Percentiles rank a stretch among this genome's conserved stretches.
Conservation (phyloP, 1,139 yeast species). For the Saccharomyces hybrid region DNA sequence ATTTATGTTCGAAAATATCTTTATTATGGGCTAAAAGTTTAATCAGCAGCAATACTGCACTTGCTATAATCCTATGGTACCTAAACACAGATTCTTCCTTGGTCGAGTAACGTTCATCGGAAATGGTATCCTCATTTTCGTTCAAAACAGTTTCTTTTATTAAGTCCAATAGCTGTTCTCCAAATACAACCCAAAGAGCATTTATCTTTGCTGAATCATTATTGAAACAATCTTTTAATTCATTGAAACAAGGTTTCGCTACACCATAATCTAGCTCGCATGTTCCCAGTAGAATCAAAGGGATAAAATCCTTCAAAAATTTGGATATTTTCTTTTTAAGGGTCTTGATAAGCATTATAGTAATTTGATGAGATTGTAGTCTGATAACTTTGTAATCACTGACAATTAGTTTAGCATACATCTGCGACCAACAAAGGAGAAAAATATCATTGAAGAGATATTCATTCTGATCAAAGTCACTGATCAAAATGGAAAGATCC, state of each 20-base stretch:
- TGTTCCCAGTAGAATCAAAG: constrained; percentile 63
- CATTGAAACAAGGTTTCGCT: constrained; percentile 41
- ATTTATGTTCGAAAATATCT: constrained; percentile 9
- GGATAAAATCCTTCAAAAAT: constrained; percentile 62
- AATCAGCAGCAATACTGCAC: constrained; percentile 45
- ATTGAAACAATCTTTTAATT: constrained; percentile 50
- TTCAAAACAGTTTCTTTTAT: constrained; percentile 44
- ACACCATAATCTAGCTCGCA: constrained; percentile 65
- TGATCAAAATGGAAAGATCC: constrained; percentile 41
- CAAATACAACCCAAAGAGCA: constrained; percentile 55
- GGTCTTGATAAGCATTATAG: constrained; percentile 42
- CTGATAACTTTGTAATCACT: constrained; percentile 66
- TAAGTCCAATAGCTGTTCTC: constrained; percentile 47
- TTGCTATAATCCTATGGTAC: constrained; percentile 50
- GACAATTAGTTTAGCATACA: constrained; percentile 70
- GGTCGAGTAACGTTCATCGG: constrained; percentile 68
- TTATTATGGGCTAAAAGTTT: constrained; percentile 34
- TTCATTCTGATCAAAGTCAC: constrained; percentile 28
- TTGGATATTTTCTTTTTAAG: constrained; percentile 57
- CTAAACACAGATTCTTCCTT: constrained; percentile 63
- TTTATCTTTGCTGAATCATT: constrained; percentile 48
- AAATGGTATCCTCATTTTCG: constrained; percentile 57
- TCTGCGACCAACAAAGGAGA: constrained; percentile 65
- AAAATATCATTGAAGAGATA: constrained; percentile 38
- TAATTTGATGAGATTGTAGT: constrained; percentile 52